phyloP scores from a whole-genome alignment of 371 early-diverging fungal species.

The Lichtheimia corymbifera region DNA sequence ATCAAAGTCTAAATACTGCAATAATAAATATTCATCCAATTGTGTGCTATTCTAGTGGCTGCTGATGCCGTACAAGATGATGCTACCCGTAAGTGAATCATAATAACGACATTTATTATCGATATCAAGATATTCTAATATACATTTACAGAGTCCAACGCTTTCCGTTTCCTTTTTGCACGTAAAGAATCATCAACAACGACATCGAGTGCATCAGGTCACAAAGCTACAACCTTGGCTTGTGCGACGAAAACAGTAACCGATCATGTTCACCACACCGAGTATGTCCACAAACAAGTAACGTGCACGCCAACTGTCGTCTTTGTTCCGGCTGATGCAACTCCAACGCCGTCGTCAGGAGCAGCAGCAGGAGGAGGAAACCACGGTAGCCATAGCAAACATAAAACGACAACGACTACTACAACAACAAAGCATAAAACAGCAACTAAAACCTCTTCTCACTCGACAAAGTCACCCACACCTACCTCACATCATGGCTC shows the following conservation, averaged over 20 bases:
- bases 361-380: not conserved
- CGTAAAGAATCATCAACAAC: constrained; percentile 11
- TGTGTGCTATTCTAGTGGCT: not conserved
- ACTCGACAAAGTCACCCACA: no score
- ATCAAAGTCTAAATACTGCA: not conserved
- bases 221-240: constrained; percentile 13
- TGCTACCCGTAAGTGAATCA: not conserved
- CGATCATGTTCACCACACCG: constrained; percentile 7
- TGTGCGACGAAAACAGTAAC: constrained; percentile 16
- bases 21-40: constrained; percentile 2
- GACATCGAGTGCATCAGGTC: constrained; percentile 9
- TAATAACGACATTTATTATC: not conserved
- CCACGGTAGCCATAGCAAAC: not conserved
- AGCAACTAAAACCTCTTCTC: no score
- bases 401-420: not conserved
- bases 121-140: not conserved
- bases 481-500: no score
- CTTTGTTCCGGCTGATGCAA: constrained; percentile 20
- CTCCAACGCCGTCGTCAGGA: not conserved
- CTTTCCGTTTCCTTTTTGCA: not conserved
- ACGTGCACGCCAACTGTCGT: constrained; percentile 25
- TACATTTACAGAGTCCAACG: not conserved
- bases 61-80: constrained; percentile 10
- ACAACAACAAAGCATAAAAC: no score
- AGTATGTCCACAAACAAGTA: constrained; percentile 6